phyloP scores from a whole-genome alignment of 441 rosid genomes.

The Gossypium aridum region DNA sequence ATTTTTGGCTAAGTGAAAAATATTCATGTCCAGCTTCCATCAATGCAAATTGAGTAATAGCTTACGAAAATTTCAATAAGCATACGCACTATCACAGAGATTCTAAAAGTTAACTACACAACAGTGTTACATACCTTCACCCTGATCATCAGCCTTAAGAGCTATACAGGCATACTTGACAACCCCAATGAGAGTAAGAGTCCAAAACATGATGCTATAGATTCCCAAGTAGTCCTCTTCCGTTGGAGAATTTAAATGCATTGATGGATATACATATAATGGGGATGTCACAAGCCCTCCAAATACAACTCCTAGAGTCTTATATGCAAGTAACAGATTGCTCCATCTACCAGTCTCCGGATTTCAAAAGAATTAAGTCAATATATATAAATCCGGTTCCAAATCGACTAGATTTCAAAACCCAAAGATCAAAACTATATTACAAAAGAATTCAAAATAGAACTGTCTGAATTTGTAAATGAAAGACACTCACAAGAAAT shows the following conservation, averaged over 20 bases:
- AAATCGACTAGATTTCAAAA: not conserved
- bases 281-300: constrained; percentile 72
- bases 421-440: not conserved
- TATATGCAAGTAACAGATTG: constrained; percentile 39
- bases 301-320: constrained; percentile 63
- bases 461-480: not conserved
- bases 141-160: constrained; percentile 62
- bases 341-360: constrained; percentile 29
- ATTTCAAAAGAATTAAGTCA: constrained; percentile 1
- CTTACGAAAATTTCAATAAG: not conserved
- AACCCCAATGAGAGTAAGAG: constrained; percentile 60
- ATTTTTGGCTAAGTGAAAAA: not conserved
- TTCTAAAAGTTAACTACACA: not conserved
- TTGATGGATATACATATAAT: constrained; percentile 56
- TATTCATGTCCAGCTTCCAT: not conserved
- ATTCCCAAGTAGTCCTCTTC: constrained; percentile 64
- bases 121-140: constrained; percentile 40
- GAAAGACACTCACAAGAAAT: not conserved
- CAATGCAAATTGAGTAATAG: not conserved
- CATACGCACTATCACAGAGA: not conserved
- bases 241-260: constrained; percentile 51
- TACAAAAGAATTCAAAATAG: not conserved
- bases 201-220: constrained; percentile 67
- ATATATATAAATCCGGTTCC: not conserved
- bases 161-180: constrained; percentile 48